A percentile compares a stretch with the other conserved stretches of the same genome.
Evolutionary conservation across 257 asterid genomes (phyloP).

Genomic region (Fraxinus anomala): DNA sequence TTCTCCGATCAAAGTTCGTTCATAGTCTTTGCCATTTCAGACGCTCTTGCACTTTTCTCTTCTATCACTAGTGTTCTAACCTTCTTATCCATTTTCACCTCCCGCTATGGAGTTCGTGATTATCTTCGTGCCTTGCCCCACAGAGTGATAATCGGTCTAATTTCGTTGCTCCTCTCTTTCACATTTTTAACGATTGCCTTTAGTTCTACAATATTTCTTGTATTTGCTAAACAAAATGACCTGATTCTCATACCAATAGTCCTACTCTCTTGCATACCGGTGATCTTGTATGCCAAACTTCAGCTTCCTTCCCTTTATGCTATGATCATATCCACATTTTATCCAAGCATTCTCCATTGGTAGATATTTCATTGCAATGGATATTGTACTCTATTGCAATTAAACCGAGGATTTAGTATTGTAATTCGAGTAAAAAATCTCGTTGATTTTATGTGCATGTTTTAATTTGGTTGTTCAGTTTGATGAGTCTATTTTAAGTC

Average conservation of each 20-base stretch:
- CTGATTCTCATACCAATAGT: conserved; percentile 16
- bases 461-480: no score
- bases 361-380: no score
- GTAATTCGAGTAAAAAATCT: no score
- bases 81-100: conserved; percentile 38
- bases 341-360: conserved; percentile 7
- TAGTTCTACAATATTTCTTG: conserved; percentile 26
- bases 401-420: no score
- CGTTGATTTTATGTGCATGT: no score
- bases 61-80: conserved; percentile 27
- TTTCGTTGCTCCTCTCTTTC: conserved; percentile 28
- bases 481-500: no score
- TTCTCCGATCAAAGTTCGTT: conserved; percentile 16
- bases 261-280: conserved; percentile 23
- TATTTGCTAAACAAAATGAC: neutral
- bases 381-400: no score
- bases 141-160: conserved; percentile 31
- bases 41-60: conserved; percentile 30
- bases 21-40: conserved; percentile 23
- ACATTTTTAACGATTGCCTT: conserved; percentile 27
- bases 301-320: conserved; percentile 20
- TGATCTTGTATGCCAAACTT: conserved; percentile 16
- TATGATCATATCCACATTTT: neutral
- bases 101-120: conserved; percentile 27
- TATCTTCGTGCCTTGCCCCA: conserved; percentile 28